Base-by-base conservation (phyloP, 371 early-diverging fungal genomes). In the Mucor mucedo region DNA sequence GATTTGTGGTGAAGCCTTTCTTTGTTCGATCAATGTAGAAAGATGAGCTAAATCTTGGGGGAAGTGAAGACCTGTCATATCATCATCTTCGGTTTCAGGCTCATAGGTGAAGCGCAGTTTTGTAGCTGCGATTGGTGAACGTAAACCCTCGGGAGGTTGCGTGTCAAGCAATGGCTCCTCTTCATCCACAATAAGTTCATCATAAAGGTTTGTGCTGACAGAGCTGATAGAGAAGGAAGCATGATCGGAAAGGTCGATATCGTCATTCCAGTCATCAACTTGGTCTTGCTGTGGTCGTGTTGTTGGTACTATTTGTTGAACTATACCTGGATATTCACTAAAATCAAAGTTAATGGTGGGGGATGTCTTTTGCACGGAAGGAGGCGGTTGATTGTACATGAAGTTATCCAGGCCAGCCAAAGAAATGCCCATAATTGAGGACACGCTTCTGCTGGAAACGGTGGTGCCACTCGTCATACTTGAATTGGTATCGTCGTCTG, bases 181-280 rank as follows among this genome's bases (percentile, higher is more conserved):
- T 13, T 42, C n/a, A 42, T 21, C n/a, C n/a, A 21, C 21, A 9
- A 21, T 47, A 47, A 21, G 14, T 13, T 42, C 42, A 42, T 42
- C 11, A 21, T 50, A 14, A 10, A 60, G 11, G 16, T 10, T 14
- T 53, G 32, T 2, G 30, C 14, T 60, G 53, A 38, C 54, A 32
- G n/a, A 56, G 47, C 45, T 50, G 28, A 50, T 11, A 29, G 28
- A 4, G 50, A 21, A 21, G 52, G 41, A 8, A 39, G 56, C 16
- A 45, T 57, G 2, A 47, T 14, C 27, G 62, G 67, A 35, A 14
- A 68, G 54, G 7, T 68, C 68, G 2, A 68, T 42, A 65, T 70
- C 70, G 27, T 68, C 59, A 35, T 53, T 52, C 77, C 77, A 77
- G 38, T 77, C 77, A n/a, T 68, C 68, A 16, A 53, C 44, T 27